Conservation (phyloP, 345 rosid species). For the Draba incana region DNA sequence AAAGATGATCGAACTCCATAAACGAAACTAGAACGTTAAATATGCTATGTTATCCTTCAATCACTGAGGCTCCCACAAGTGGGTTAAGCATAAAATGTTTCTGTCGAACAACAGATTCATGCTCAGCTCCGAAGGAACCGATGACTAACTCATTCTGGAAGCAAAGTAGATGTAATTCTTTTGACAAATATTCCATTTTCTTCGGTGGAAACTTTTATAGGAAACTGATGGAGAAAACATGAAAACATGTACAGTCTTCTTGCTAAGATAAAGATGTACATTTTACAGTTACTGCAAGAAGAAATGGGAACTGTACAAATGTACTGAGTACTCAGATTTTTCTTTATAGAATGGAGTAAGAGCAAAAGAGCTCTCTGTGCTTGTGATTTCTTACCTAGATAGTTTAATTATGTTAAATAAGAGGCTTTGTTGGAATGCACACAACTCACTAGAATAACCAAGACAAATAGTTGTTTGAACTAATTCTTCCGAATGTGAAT, state of each 20-base stretch:
- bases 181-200: neutral
- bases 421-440: too few relatives aligned
- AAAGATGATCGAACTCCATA: constrained; percentile 33
- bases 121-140: constrained; percentile 32
- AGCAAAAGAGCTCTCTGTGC: constrained; percentile 4
- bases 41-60: neutral
- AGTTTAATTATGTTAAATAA: too few relatives aligned
- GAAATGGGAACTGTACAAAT: constrained; percentile 5
- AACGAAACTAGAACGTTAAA: constrained; percentile 23
- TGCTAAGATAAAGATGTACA: constrained; percentile 28
- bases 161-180: constrained; percentile 12
- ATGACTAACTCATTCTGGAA: constrained; percentile 7
- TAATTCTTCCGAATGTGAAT: too few relatives aligned
- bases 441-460: too few relatives aligned
- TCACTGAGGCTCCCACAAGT: constrained; percentile 11
- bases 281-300: constrained; percentile 15
- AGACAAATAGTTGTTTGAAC: too few relatives aligned
- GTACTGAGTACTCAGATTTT: neutral
- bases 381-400: too few relatives aligned
- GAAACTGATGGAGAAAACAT: constrained; percentile 17
- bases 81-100: constrained; percentile 17
- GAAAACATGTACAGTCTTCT: constrained; percentile 24
- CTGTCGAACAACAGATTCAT: constrained; percentile 7
- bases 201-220: constrained; percentile 13
- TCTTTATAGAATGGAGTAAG: neutral